Conservation (phyloP, 2,329 filamentous ascomycete species). For the Annulohypoxylon truncatum region DNA sequence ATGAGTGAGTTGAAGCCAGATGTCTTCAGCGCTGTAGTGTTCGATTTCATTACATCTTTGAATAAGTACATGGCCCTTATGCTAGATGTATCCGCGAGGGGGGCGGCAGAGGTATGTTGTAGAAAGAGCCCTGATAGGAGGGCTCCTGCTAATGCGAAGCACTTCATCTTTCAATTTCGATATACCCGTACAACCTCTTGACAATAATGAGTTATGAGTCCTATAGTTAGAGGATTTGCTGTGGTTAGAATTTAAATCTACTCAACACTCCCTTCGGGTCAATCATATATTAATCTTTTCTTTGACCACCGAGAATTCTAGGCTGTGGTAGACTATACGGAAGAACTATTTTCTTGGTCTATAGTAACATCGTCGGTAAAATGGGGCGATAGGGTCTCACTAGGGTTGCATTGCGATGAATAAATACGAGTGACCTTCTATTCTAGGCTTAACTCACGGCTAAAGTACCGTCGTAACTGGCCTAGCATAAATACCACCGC, state of each 20-base stretch:
- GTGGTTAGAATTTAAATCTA: not conserved
- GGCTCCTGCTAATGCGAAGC: slow-evolving; percentile 20
- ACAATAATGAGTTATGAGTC: not conserved
- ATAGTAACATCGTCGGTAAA: slow-evolving; percentile 28
- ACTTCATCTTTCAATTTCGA: slow-evolving; percentile 24
- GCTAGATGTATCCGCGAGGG: slow-evolving; percentile 29
- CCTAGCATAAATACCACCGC: not conserved
- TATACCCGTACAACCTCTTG: not conserved
- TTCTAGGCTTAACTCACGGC: slow-evolving; percentile 14
- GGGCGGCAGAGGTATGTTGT: slow-evolving; percentile 27
- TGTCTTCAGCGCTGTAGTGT: slow-evolving; percentile 55
- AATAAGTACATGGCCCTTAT: slow-evolving; percentile 54
- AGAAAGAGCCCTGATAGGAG: slow-evolving; percentile 37
- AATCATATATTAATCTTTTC: slow-evolving; percentile 10
- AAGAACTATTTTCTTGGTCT: slow-evolving; percentile 17
- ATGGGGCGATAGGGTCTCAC: not conserved
- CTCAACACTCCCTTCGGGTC: not conserved
- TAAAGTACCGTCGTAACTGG: slow-evolving; percentile 16
- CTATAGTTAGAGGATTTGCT: not conserved
- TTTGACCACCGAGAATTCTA: slow-evolving; percentile 3
- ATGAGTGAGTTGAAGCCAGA: slow-evolving; percentile 58
- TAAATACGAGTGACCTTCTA: not conserved
- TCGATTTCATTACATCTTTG: slow-evolving; percentile 59
- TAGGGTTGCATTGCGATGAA: not conserved
- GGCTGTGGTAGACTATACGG: not conserved